A percentile compares a stretch with the other conserved stretches of the same genome.
phyloP scores from a whole-genome alignment of 768 basidiomycete species.

The Suillus plorans region DNA sequence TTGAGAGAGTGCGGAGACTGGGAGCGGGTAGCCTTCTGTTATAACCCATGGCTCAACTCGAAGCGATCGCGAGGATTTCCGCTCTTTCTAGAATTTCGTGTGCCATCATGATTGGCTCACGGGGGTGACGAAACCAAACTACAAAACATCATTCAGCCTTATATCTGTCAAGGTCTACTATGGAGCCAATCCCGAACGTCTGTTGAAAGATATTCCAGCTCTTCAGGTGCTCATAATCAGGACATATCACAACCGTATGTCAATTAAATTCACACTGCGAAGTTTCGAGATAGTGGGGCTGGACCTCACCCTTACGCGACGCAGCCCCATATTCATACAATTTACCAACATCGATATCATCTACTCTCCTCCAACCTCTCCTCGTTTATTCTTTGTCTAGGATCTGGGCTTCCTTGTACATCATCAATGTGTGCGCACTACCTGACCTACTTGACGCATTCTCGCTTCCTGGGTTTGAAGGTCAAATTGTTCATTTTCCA shows the following conservation, averaged over 20 bases:
- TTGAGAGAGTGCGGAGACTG: constrained; percentile 10
- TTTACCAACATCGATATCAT: constrained; percentile 12
- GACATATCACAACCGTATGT: background rate
- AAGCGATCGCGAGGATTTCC: constrained; percentile 15
- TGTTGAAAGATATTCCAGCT: constrained; percentile 20
- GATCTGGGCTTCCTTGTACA: background rate
- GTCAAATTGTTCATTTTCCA: too few species aligned
- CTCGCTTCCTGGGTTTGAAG: too few species aligned
- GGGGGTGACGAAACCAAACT: background rate
- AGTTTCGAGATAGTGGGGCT: constrained; percentile 15
- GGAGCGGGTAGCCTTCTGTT: constrained; percentile 15
- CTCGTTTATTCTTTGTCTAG: background rate
- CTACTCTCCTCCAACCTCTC: constrained; percentile 18
- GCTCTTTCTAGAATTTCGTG: constrained; percentile 18
- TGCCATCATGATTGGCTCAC: background rate
- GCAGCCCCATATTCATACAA: constrained; percentile 18
- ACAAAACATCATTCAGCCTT: constrained; percentile 16
- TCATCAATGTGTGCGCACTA: too few species aligned
- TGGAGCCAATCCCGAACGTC: constrained; percentile 10
- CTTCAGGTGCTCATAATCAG: constrained; percentile 20
- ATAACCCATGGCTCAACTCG: constrained; percentile 6
- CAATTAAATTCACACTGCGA: background rate
- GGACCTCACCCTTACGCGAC: background rate
- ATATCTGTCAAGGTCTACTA: constrained; percentile 12
- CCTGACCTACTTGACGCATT: too few species aligned